Evolutionary conservation across 331 rosid species (phyloP), one percentile per base, ranked within the genome.

Genomic region (Saraca asoca): DNA sequence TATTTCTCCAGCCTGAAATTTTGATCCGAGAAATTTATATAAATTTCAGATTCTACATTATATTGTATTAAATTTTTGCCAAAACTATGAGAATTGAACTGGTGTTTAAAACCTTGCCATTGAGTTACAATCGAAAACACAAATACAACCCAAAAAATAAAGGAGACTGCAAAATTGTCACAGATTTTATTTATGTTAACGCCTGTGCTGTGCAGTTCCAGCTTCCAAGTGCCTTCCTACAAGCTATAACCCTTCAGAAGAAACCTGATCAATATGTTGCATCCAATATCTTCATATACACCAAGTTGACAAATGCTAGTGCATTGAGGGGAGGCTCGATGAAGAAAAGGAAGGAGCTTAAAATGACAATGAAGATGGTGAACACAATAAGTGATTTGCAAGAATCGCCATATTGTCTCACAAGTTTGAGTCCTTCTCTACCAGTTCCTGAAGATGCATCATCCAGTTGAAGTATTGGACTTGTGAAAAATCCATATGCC

Each of bases 271-370:
- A 60, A 29, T 57, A 61, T 19, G 56, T 24, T 62, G 64, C 72
- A 63, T 63, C 73, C 51, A 66, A 45, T 39, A 54, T 31, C 29
- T 67, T 60, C 41, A 68, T 49, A 51, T 56, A 65, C 31, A 57
- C 64, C n/a, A 78, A 63, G 73, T 51, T 46, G 2, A 74, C 77
- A 29, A 39, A 78, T 42, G 82, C 77, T 5, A 82, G 53, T 29
- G 83, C 84, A 74, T 83, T 65, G 13, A 75, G 83, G 7, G 95
- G 96, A 43, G 96, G 91, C 56, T 87, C 94, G 57, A 84, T 49
- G 16, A 93, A 77, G 66, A 93, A 73, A 34, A 85, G 75, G 45
- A 87, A n/a, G 16, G 84, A 85, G 68, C 80, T 81, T 61, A 89
- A 51, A 53, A 49, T 78, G 64, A 82, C 7, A 62, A 84, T 70